Percentiles rank a stretch among this genome's conserved stretches.
Conservation (phyloP, 169 alveolate genomes). For the Eimeria sp. region DNA sequence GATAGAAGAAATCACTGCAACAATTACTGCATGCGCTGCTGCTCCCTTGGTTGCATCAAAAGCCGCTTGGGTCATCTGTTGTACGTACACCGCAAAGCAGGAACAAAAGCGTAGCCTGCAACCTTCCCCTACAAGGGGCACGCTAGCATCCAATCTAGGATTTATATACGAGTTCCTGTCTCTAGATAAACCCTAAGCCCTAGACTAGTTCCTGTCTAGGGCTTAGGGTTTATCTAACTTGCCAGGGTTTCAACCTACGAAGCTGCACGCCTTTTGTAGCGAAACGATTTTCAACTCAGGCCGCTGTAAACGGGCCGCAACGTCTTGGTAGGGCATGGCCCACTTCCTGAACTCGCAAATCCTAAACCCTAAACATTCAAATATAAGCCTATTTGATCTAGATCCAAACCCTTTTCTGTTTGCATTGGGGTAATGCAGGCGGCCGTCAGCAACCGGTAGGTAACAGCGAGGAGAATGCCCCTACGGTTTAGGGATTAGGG, state of each 20-base stretch:
- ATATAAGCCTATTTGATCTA: neutral
- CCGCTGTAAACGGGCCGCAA: constrained; percentile 14
- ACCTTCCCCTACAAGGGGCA: neutral
- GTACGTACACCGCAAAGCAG: neutral
- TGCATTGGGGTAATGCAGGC: neutral
- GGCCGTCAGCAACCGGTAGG: neutral
- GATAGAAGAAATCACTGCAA: constrained; percentile 22
- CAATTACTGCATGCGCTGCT: constrained; percentile 46
- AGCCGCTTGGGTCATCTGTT: neutral
- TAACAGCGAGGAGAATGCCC: neutral
- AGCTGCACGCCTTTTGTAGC: constrained; percentile 56
- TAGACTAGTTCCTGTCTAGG: neutral
- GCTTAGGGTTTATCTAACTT: neutral
- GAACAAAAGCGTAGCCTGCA: neutral
- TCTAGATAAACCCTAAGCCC: too few relatives aligned
- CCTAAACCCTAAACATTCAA: constrained; percentile 22
- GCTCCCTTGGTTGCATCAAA: constrained; percentile 42
- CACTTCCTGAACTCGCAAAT: constrained; percentile 23
- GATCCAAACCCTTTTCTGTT: neutral
- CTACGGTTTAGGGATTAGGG: neutral
- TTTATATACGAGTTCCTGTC: neutral
- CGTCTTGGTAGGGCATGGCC: constrained; percentile 10
- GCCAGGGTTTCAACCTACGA: neutral
- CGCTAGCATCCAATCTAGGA: neutral
- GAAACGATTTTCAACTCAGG: constrained; percentile 28